Percentiles rank a stretch among this genome's conserved stretches.
Evolutionary conservation across 2,329 filamentous ascomycete genomes (phyloP).

Genomic region (Rhexocercosporidium sp.): DNA sequence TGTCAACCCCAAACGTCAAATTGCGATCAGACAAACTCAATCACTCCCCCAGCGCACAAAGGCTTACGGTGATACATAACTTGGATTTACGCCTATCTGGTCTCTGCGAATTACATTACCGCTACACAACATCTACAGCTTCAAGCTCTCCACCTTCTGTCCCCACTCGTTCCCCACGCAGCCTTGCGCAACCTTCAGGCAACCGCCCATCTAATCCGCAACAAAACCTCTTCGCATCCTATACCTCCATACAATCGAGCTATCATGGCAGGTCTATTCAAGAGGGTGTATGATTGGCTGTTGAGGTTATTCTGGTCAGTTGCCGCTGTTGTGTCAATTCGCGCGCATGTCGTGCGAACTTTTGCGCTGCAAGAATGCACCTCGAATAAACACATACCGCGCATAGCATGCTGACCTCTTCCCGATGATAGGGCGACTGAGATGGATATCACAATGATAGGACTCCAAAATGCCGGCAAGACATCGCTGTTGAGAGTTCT

Average conservation of each 20-base stretch:
- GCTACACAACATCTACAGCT: conserved; percentile 18
- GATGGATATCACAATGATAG: conserved; percentile 99
- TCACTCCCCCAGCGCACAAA: conserved; percentile 21
- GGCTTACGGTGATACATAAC: conserved; percentile 19
- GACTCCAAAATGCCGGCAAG: conserved; percentile 97
- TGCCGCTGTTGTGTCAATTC: conserved; percentile 23
- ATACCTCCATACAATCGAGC: conserved; percentile 29
- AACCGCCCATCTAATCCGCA: conserved; percentile 19
- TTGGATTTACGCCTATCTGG: conserved; percentile 26
- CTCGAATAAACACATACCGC: not conserved
- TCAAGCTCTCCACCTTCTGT: conserved; percentile 26
- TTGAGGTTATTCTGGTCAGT: conserved; percentile 95
- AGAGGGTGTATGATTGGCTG: conserved; percentile 97
- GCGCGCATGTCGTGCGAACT: conserved; percentile 21
- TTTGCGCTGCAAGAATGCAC: conserved; percentile 9
- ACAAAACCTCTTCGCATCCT: conserved; percentile 6
- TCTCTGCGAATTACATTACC: conserved; percentile 8
- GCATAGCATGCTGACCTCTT: conserved; percentile 13
- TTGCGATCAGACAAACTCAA: conserved; percentile 23
- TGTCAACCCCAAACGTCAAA: conserved; percentile 26
- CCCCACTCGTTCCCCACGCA: conserved; percentile 24
- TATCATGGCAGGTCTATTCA: conserved; percentile 89
- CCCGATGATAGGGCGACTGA: conserved; percentile 79
- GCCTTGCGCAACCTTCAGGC: conserved; percentile 37
- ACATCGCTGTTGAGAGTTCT: conserved; percentile 92